A percentile compares a stretch with the other conserved stretches of the same genome.
Conservation (phyloP, 768 basidiomycete genomes). For the Mycena rebaudengoi region DNA sequence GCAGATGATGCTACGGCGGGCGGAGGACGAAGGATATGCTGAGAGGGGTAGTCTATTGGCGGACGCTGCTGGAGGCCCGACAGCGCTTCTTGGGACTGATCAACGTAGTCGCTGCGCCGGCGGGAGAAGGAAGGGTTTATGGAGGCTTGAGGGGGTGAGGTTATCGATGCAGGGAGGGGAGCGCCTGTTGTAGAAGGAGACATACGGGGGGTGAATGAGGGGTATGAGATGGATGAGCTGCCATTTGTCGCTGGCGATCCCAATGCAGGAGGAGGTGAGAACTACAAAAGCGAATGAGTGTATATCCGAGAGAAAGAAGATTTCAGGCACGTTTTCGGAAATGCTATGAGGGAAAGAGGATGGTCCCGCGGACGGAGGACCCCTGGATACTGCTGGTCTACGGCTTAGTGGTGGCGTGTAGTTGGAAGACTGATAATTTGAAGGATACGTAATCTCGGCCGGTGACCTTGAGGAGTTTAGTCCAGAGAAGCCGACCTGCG, state of each 20-base stretch:
- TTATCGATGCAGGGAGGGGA: conserved; percentile 50
- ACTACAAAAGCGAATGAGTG: conserved; percentile 37
- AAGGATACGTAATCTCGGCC: conserved; percentile 44
- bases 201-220: conserved; percentile 50
- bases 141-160: conserved; percentile 86
- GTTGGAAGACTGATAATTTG: conserved; percentile 13
- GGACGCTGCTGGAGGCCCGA: conserved; percentile 55
- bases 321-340: conserved; percentile 56
- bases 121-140: conserved; percentile 81
- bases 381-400: conserved; percentile 25
- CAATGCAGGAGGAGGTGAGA: conserved; percentile 44
- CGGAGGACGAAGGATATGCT: conserved; percentile 75
- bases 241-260: conserved; percentile 49
- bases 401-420: conserved; percentile 10
- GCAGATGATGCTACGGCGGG: conserved; percentile 77
- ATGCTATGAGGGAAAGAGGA: conserved; percentile 54
- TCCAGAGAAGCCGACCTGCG: not conserved
- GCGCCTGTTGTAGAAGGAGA: conserved; percentile 47
- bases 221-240: conserved; percentile 62
- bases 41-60: conserved; percentile 83
- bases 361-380: conserved; percentile 18
- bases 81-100: conserved; percentile 76
- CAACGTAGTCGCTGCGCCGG: conserved; percentile 81
- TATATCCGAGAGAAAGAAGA: not conserved
- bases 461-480: conserved; percentile 42